phyloP scores from a whole-genome alignment of 2,329 filamentous ascomycete species.

The Penicillium occitanis region DNA sequence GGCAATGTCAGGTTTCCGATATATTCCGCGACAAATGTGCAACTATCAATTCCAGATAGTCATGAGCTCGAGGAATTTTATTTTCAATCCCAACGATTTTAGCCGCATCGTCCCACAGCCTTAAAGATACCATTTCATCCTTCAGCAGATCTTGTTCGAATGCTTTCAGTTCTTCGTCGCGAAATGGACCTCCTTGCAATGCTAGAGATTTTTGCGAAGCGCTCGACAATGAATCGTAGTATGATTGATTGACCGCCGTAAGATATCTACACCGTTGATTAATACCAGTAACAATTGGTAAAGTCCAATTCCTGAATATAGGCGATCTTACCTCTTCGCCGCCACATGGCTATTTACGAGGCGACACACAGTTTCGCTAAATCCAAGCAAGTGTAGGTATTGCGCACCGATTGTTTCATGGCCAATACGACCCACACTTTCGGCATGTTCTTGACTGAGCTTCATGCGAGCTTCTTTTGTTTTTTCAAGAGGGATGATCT shows the following conservation, averaged over 20 bases:
- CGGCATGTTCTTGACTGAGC: constrained; percentile 25
- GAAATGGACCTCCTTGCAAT: constrained; percentile 42
- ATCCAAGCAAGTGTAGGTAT: constrained; percentile 37
- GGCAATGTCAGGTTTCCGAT: background rate
- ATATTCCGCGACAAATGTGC: constrained; percentile 25
- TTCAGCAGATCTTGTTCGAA: constrained; percentile 36
- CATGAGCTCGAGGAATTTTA: constrained; percentile 29
- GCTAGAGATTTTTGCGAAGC: constrained; percentile 40
- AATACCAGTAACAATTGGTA: background rate
- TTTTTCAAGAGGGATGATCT: constrained; percentile 40
- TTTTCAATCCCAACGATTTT: constrained; percentile 34
- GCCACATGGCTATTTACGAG: constrained; percentile 43
- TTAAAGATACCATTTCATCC: constrained; percentile 38
- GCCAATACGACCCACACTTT: constrained; percentile 39
- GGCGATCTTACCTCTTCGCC: constrained; percentile 33
- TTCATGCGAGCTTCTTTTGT: constrained; percentile 33
- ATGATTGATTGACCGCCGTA: constrained; percentile 34
- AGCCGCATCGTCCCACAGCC: constrained; percentile 41
- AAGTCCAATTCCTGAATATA: background rate
- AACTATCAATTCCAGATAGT: constrained; percentile 31
- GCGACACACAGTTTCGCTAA: constrained; percentile 37
- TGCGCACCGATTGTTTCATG: constrained; percentile 42
- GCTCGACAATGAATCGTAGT: constrained; percentile 37
- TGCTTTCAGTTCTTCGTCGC: constrained; percentile 29
- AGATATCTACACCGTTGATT: constrained; percentile 32